Conservation (phyloP, 176 grass and related monocot genomes). For the Triticum timopheevii region DNA sequence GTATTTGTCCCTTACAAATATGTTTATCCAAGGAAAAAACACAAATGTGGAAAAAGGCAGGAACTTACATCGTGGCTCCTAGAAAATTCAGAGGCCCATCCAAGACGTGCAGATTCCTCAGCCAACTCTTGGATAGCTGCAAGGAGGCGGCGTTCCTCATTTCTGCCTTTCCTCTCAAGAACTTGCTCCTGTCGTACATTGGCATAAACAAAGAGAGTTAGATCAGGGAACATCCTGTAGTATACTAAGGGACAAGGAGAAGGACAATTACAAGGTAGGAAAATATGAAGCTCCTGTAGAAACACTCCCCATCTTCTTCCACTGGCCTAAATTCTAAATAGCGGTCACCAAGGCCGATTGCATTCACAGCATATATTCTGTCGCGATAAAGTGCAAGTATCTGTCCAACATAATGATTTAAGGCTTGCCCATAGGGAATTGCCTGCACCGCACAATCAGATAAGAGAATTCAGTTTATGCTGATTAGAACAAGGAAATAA, state of each 20-base stretch:
- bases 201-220: constrained; percentile 7
- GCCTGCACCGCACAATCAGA: constrained; percentile 22
- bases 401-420: not conserved
- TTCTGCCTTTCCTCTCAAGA: constrained; percentile 22
- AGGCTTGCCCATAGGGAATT: not conserved
- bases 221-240: not conserved
- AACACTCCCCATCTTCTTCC: constrained; percentile 36
- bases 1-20: constrained; percentile 2
- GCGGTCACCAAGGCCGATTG: not conserved
- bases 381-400: no score
- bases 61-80: constrained; percentile 11
- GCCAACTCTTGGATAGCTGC: constrained; percentile 20
- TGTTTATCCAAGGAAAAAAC: not conserved
- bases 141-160: constrained; percentile 34
- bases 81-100: constrained; percentile 9
- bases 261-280: constrained; percentile 38
- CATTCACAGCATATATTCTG: not conserved
- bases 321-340: constrained; percentile 30
- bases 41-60: not conserved
- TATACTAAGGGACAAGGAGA: not conserved
- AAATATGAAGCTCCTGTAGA: constrained; percentile 50
- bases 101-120: not conserved
- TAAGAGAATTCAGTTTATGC: not conserved
- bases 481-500: not conserved
- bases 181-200: constrained; percentile 39